Evolutionary conservation across 768 basidiomycete genomes (phyloP).

Genomic region (Amanita pallidorosea): DNA sequence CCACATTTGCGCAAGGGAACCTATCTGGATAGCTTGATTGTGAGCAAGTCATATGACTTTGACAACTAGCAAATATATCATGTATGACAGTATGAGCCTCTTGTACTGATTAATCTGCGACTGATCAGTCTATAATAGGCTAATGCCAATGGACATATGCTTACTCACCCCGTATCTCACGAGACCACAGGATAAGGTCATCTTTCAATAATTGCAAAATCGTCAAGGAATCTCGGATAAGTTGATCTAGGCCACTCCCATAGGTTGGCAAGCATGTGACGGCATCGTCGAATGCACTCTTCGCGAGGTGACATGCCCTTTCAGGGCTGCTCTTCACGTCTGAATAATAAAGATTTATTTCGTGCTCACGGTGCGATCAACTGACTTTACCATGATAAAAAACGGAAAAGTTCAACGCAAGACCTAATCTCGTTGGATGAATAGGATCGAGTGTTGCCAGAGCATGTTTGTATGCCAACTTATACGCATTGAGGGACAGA

Average conservation of each 20-base stretch:
- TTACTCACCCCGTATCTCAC: slow-evolving; percentile 45
- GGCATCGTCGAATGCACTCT: slow-evolving; percentile 89
- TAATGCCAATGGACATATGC: not conserved
- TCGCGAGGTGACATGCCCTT: slow-evolving; percentile 79
- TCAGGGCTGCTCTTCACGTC: slow-evolving; percentile 81
- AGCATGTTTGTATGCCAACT: slow-evolving; percentile 78
- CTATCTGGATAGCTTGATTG: not conserved
- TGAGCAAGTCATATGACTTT: not conserved
- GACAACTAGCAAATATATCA: not conserved
- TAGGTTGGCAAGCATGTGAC: slow-evolving; percentile 48
- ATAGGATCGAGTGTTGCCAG: slow-evolving; percentile 60
- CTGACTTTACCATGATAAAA: slow-evolving; percentile 57
- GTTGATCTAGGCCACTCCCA: slow-evolving; percentile 26
- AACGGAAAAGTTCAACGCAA: slow-evolving; percentile 90
- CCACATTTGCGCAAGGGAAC: slow-evolving; percentile 66
- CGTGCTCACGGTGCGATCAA: not conserved
- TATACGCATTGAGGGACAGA: slow-evolving; percentile 76
- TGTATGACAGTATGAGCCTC: not conserved
- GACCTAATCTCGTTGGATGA: slow-evolving; percentile 79
- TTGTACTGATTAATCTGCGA: not conserved
- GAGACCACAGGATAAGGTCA: slow-evolving; percentile 80
- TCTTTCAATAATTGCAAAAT: slow-evolving; percentile 77
- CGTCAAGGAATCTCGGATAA: slow-evolving; percentile 64
- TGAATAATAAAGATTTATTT: slow-evolving; percentile 6
- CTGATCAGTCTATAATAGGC: not conserved